A percentile compares a stretch with the other conserved stretches of the same genome.
Evolutionary conservation across 345 rosid genomes (phyloP).

Genomic region (Brassica carinata): DNA sequence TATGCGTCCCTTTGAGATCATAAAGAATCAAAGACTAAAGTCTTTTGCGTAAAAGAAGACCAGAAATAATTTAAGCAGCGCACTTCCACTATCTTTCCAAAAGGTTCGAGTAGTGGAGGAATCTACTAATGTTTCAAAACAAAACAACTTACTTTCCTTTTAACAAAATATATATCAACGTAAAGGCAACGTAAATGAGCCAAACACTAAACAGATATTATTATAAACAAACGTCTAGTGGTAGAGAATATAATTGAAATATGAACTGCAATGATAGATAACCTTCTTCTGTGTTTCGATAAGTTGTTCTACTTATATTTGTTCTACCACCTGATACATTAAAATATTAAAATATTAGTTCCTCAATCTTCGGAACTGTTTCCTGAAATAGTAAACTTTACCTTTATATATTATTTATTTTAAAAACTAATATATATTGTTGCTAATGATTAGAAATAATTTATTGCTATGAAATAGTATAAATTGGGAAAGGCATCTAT

Average conservation of each 20-base stretch:
- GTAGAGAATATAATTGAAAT: slow-evolving; percentile 25
- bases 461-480: neutral
- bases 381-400: slow-evolving; percentile 1
- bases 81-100: slow-evolving; percentile 36
- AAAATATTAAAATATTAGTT: slow-evolving; percentile 26
- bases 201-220: slow-evolving; percentile 31
- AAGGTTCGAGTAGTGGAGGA: slow-evolving; percentile 40
- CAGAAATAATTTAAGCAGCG: slow-evolving; percentile 27
- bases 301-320: slow-evolving; percentile 38
- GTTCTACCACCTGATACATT: slow-evolving; percentile 39
- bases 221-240: slow-evolving; percentile 38
- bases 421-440: neutral
- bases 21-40: slow-evolving; percentile 18
- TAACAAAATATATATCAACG: neutral
- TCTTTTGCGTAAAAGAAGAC: slow-evolving; percentile 4
- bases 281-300: slow-evolving; percentile 24
- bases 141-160: slow-evolving; percentile 33
- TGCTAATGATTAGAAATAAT: neutral
- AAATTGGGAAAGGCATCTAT: neutral
- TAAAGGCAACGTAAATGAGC: slow-evolving; percentile 29
- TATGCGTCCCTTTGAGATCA: slow-evolving; percentile 23
- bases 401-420: neutral
- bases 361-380: slow-evolving; percentile 34
- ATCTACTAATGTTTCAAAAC: slow-evolving; percentile 35
- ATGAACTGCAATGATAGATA: slow-evolving; percentile 17